Evolutionary conservation across 495 filamentous ascomycete species (phyloP).

Genomic region (Talaromyces thailandensis): DNA sequence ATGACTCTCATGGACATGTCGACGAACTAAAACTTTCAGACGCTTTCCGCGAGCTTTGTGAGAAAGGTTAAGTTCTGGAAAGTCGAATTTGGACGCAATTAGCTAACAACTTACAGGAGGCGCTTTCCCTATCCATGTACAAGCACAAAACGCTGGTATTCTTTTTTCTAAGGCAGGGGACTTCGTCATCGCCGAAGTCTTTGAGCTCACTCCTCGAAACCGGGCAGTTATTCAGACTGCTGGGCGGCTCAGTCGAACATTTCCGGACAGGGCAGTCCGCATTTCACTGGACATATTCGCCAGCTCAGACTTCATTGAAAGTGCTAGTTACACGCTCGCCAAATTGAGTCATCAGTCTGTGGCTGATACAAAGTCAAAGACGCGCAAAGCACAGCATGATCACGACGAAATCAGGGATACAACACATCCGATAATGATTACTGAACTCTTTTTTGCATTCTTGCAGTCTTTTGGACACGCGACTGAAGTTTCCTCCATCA

Average conservation of each 20-base stretch:
- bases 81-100: too few species aligned
- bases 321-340: constrained; percentile 29
- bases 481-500: constrained; percentile 21
- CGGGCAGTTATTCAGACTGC: constrained; percentile 11
- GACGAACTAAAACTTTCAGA: constrained; percentile 9
- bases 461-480: constrained; percentile 31
- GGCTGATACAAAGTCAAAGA: constrained; percentile 24
- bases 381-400: constrained; percentile 24
- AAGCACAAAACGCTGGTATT: constrained; percentile 52
- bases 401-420: constrained; percentile 46
- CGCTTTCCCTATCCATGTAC: constrained; percentile 35
- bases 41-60: constrained; percentile 6
- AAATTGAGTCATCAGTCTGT: constrained; percentile 33
- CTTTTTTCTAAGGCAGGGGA: constrained; percentile 27
- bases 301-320: constrained; percentile 22
- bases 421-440: constrained; percentile 42
- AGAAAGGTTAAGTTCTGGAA: constrained; percentile 6
- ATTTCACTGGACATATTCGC: constrained; percentile 22
- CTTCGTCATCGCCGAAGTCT: constrained; percentile 38
- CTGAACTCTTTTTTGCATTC: constrained; percentile 41
- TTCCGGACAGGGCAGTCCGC: constrained; percentile 41
- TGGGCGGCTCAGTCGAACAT: constrained; percentile 44
- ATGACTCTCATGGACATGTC: constrained; percentile 7
- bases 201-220: constrained; percentile 47
- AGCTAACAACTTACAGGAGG: constrained; percentile 10